phyloP scores from a whole-genome alignment of 78 protist species.

The Planoprotostelium fungivorum region DNA sequence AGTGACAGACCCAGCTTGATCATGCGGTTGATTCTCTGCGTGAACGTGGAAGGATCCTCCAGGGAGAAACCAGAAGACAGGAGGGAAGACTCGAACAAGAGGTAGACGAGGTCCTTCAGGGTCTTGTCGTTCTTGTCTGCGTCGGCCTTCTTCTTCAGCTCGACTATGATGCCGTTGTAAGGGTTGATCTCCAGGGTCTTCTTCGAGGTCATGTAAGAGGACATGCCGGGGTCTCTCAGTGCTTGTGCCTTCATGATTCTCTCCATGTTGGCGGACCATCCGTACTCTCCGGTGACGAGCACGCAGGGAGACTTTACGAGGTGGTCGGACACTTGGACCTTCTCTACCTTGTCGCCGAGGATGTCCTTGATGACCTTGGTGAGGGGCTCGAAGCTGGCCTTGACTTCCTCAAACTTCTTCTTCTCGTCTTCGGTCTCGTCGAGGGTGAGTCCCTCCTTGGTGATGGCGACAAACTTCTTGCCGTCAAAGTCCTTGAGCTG shows the following conservation, averaged over 20 bases:
- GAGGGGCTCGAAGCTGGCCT: conserved; percentile 85
- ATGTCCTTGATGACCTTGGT: conserved; percentile 97
- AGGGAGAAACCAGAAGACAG: conserved; percentile 97
- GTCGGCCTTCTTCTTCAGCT: conserved; percentile 77
- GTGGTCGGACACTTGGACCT: conserved; percentile 92
- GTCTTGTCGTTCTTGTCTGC: conserved; percentile 83
- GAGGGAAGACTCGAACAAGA: conserved; percentile 97
- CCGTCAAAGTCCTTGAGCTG: conserved; percentile 98
- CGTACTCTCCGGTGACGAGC: conserved; percentile 96
- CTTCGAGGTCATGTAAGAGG: conserved; percentile 93
- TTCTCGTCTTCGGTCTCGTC: conserved; percentile 95
- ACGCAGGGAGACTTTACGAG: conserved; percentile 92
- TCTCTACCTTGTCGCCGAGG: conserved; percentile 99
- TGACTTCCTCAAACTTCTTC: conserved; percentile 84
- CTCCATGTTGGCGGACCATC: conserved; percentile 99
- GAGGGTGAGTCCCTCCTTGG: conserved; percentile 98
- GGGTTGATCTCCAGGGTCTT: conserved; percentile 98
- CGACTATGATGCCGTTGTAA: conserved; percentile 88
- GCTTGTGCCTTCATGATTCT: conserved; percentile 99
- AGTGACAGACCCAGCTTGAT: conserved; percentile 91
- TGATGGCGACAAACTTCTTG: conserved; percentile 96
- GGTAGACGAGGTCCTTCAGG: conserved; percentile 92
- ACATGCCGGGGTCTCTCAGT: conserved; percentile 93
- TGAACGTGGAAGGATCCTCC: conserved; percentile 91
- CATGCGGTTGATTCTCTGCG: conserved; percentile 96